Evolutionary conservation across 164 flowering plant genomes (phyloP).

Genomic region (Pachysandra terminalis): DNA sequence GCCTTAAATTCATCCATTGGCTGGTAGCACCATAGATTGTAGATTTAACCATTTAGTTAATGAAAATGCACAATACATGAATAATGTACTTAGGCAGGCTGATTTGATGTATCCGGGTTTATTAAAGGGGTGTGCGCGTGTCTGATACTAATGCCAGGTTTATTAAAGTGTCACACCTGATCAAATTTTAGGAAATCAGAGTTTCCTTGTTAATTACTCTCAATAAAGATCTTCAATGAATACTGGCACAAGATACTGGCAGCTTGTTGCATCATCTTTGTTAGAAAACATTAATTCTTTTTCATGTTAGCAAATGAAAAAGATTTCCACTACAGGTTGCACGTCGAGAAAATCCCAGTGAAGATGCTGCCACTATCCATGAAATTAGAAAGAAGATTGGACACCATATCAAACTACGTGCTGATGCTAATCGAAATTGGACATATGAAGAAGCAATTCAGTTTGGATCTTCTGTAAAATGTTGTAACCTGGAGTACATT

Average conservation of each 20-base stretch:
- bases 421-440: constrained; percentile 92
- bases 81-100: too few relatives aligned
- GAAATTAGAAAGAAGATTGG: constrained; percentile 75
- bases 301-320: neutral
- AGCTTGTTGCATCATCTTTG: neutral
- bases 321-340: constrained; percentile 56
- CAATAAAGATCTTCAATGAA: neutral
- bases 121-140: too few relatives aligned
- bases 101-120: too few relatives aligned
- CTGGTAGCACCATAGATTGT: too few relatives aligned
- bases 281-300: too few relatives aligned
- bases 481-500: constrained; percentile 68
- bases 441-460: constrained; percentile 64
- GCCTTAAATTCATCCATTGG: too few relatives aligned
- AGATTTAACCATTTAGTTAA: too few relatives aligned
- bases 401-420: constrained; percentile 54
- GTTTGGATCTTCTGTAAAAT: constrained; percentile 58
- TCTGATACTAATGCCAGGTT: too few relatives aligned
- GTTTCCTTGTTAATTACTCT: neutral
- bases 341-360: constrained; percentile 56
- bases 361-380: constrained; percentile 69
- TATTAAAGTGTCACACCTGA: too few relatives aligned
- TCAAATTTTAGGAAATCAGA: too few relatives aligned
- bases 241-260: too few relatives aligned
- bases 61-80: too few relatives aligned